phyloP scores from a whole-genome alignment of 2,329 filamentous ascomycete species.

The Dactylellina sp. region DNA sequence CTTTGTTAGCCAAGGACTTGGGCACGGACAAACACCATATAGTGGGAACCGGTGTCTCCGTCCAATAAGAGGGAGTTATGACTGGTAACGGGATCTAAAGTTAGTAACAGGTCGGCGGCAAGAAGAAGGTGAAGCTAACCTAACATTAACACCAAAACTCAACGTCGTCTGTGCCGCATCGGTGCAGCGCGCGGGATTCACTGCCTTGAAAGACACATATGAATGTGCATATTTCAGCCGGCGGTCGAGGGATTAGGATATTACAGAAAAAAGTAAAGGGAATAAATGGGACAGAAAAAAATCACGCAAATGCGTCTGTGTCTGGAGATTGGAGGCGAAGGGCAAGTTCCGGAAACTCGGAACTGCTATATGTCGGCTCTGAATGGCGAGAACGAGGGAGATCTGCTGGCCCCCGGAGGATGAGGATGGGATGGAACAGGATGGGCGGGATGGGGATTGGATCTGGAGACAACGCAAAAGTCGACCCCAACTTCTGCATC shows the following conservation, averaged over 20 bases:
- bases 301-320: conserved; percentile 33
- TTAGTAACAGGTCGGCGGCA: conserved; percentile 48
- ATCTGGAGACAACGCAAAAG: conserved; percentile 34
- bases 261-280: conserved; percentile 19
- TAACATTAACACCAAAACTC: conserved; percentile 25
- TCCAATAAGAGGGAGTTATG: conserved; percentile 10
- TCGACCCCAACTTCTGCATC: conserved; percentile 14
- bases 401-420: too few species aligned
- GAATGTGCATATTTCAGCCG: conserved; percentile 21
- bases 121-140: conserved; percentile 42
- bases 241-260: conserved; percentile 31
- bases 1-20: neutral
- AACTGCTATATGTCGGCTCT: conserved; percentile 22
- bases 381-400: too few species aligned
- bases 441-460: too few species aligned
- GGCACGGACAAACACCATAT: neutral
- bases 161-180: conserved; percentile 44
- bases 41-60: conserved; percentile 1
- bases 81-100: conserved; percentile 39
- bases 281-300: conserved; percentile 13
- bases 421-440: too few species aligned
- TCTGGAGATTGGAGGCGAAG: neutral
- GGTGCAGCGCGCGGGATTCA: conserved; percentile 39
- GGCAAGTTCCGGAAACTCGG: conserved; percentile 21
- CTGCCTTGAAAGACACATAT: conserved; percentile 20